These are phyloP conservation scores for Fraxinus albicans DNA, from an alignment of 305 asterid species.

Conservation along the genomic window DNA sequence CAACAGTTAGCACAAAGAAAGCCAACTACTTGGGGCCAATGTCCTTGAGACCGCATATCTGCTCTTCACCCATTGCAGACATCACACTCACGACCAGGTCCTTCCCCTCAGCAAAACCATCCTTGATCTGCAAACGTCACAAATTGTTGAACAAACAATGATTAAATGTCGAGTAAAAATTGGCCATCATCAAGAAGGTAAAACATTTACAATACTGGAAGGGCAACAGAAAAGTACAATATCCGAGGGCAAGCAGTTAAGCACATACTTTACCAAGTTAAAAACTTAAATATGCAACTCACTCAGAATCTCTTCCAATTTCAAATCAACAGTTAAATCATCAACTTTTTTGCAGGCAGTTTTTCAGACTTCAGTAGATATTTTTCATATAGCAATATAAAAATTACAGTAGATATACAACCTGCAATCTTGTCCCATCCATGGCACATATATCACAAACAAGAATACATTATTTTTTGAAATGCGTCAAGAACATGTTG, in stretches of 20 bases:
- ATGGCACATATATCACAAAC: neutral
- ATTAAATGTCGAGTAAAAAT: neutral
- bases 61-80: slow-evolving; percentile 95
- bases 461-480: neutral
- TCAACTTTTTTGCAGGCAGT: neutral
- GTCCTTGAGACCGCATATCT: slow-evolving; percentile 73
- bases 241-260: neutral
- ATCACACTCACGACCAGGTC: slow-evolving; percentile 79
- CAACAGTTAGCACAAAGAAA: neutral
- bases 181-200: neutral
- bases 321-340: neutral
- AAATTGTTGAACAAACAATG: slow-evolving; percentile 4
- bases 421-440: neutral
- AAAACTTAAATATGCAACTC: neutral
- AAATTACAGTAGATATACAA: neutral
- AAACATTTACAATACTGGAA: neutral
- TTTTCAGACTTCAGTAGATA: neutral
- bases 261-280: neutral
- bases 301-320: neutral
- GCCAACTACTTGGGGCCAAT: slow-evolving; percentile 64
- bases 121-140: slow-evolving; percentile 53
- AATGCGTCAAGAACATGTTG: neutral
- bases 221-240: neutral
- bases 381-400: neutral
- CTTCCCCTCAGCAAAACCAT: slow-evolving; percentile 76